A percentile compares a stretch with the other conserved stretches of the same genome.
phyloP scores from a whole-genome alignment of 352 stramenopile genomes.

The Globisporangium nodosum region DNA sequence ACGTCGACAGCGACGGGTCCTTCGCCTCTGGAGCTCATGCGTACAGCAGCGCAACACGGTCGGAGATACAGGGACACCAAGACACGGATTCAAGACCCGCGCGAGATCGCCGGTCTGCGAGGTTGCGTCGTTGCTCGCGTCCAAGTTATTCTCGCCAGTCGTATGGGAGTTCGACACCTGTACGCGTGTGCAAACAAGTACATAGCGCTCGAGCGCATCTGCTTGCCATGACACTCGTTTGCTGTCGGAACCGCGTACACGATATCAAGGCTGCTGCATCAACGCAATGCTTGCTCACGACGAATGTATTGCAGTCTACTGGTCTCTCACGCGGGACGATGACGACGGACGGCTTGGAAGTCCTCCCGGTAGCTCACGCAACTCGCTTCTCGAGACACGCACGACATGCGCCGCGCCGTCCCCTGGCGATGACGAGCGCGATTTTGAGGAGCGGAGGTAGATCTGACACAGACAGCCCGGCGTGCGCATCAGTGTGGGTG shows the following conservation, averaged over 20 bases:
- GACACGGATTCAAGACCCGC: too few species aligned
- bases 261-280: background rate
- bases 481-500: background rate
- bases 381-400: constrained; percentile 59
- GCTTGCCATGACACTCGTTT: too few species aligned
- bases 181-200: too few species aligned
- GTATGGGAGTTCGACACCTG: too few species aligned
- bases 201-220: too few species aligned
- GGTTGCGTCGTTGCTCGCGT: too few species aligned
- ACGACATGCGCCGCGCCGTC: constrained; percentile 35
- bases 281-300: background rate
- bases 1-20: too few species aligned
- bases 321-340: background rate
- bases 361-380: constrained; percentile 41
- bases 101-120: too few species aligned
- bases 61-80: too few species aligned
- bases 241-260: background rate
- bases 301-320: background rate
- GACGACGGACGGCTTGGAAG: background rate
- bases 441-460: constrained; percentile 52
- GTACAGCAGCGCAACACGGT: too few species aligned
- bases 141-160: too few species aligned
- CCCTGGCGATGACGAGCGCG: constrained; percentile 19
- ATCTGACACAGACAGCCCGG: constrained; percentile 16
- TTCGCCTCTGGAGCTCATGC: too few species aligned